phyloP scores from a whole-genome alignment of 441 rosid species.

The Codiaeum variegatum region DNA sequence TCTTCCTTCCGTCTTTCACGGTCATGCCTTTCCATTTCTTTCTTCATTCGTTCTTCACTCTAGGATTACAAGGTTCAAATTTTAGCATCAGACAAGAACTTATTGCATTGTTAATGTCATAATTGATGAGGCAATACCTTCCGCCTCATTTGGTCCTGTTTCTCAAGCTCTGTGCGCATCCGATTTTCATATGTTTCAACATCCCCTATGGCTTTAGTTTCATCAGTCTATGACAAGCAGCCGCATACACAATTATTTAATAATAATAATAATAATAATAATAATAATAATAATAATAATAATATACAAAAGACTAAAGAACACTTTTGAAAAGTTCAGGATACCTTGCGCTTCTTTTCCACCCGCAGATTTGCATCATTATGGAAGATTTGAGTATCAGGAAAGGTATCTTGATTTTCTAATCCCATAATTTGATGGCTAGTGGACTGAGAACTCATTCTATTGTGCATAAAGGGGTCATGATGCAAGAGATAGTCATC shows the following conservation, averaged over 20 bases:
- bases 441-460: slow-evolving; percentile 32
- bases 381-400: slow-evolving; percentile 52
- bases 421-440: slow-evolving; percentile 37
- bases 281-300: not conserved
- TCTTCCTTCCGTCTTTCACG: slow-evolving; percentile 98
- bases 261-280: not conserved
- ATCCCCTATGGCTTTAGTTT: slow-evolving; percentile 64
- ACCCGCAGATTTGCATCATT: slow-evolving; percentile 42
- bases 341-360: slow-evolving; percentile 84
- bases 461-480: slow-evolving; percentile 45
- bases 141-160: slow-evolving; percentile 63
- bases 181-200: slow-evolving; percentile 66
- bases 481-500: slow-evolving; percentile 47
- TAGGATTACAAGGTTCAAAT: slow-evolving; percentile 29
- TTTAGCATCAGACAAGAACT: slow-evolving; percentile 17
- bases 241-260: slow-evolving; percentile 2
- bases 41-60: slow-evolving; percentile 82
- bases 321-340: slow-evolving; percentile 12
- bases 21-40: slow-evolving; percentile 86
- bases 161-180: slow-evolving; percentile 79
- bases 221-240: slow-evolving; percentile 54
- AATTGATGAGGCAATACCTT: slow-evolving; percentile 40
- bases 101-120: not conserved
- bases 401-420: slow-evolving; percentile 54
- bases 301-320: slow-evolving; percentile 18